phyloP scores from a whole-genome alignment of 306 rosid genomes.

The Lathyrus sativus region DNA sequence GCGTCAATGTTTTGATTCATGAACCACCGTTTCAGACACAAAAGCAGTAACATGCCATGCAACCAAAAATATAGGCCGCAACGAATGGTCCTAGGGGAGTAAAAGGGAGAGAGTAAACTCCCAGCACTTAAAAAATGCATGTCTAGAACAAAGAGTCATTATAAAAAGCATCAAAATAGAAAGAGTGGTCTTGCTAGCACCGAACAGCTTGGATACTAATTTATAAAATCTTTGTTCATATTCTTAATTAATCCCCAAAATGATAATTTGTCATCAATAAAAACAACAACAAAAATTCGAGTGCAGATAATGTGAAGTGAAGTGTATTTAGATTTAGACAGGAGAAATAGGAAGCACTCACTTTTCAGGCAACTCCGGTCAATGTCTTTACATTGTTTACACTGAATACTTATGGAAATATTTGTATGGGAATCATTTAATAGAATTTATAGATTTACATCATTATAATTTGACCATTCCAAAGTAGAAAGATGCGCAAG shows the following conservation, averaged over 20 bases:
- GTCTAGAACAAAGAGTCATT: conserved; percentile 32
- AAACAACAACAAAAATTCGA: too few species aligned
- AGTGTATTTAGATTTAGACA: too few species aligned
- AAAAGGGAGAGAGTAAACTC: conserved; percentile 21
- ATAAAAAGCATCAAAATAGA: conserved; percentile 29
- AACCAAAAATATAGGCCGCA: conserved; percentile 42
- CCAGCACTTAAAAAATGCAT: conserved; percentile 27
- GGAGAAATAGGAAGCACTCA: neutral
- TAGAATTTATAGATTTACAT: conserved; percentile 38
- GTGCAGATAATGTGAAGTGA: too few species aligned
- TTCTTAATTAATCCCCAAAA: too few species aligned
- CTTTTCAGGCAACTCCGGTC: neutral
- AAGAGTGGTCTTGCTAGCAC: conserved; percentile 13
- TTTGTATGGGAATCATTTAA: neutral
- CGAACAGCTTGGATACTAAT: conserved; percentile 22
- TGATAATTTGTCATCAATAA: too few species aligned
- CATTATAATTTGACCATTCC: conserved; percentile 62
- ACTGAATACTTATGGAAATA: neutral
- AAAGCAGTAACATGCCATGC: conserved; percentile 21
- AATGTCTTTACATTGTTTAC: neutral
- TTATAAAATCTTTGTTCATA: neutral
- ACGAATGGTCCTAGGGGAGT: conserved; percentile 49
- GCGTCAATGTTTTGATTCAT: neutral
- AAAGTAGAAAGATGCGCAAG: conserved; percentile 48
- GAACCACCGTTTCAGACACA: conserved; percentile 38